Base-by-base conservation (phyloP, 129 eudicot genomes). In the Logfia minima region DNA sequence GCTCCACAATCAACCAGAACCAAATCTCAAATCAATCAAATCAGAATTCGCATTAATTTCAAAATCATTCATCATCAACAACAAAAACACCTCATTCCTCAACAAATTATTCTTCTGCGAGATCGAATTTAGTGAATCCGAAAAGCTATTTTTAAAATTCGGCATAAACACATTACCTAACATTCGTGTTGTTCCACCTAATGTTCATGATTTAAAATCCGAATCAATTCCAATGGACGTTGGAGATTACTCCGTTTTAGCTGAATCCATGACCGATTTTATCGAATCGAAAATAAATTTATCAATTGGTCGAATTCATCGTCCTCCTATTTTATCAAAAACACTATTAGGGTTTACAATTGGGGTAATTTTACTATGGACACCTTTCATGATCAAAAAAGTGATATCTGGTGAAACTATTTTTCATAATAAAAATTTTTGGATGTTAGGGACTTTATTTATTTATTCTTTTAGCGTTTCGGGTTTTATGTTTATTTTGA, bases 401-500 rank as follows among this genome's bases (percentile, higher is more conserved):
- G 6, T 91, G 43, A 17, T 90, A 5, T 31, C 80, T 3, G 92
- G 98, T n/a, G 75, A 89, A 43, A 93, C 96, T 2, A 10, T 89
- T 29, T 71, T 93, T 43, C 96, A 93, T 62, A 79, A 89, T n/a
- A 79, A 76, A 83, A 79, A 63, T 68, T 0, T 90, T 18, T 90
- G 91, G 92, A 76, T 91, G 17, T 66, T 80, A 8, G 90, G 90
- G 71, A 87, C 90, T 0, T 48, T 87, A 29, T 89, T 87, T 68
- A 87, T 90, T 16, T 93, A 89, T 83, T 87, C 88, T 71, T 88
- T 93, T 66, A 93, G 99, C 67, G 89, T 94, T 61, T 91, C 97
- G 0, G 96, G 99, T 28, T 69, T 88, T 4, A 91, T 91, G 97
- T 84, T 85, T 74, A 91, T 84, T 55, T 80, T 91, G 23, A 91